Evolutionary conservation across 495 filamentous ascomycete genomes (phyloP).

Genomic region (Penicillium argentinense): DNA sequence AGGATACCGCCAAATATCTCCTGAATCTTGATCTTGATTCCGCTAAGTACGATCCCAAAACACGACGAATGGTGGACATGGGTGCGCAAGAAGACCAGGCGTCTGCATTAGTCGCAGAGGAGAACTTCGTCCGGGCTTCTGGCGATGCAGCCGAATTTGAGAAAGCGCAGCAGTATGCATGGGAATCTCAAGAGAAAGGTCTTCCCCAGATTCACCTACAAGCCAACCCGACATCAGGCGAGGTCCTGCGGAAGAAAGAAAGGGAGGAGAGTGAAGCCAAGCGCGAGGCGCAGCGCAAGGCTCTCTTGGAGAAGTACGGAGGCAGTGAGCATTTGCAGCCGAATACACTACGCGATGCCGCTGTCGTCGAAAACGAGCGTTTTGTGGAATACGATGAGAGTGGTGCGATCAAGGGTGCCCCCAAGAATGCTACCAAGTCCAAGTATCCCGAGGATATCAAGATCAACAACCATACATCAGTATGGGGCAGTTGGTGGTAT

Average conservation of each 20-base stretch:
- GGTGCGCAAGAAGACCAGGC: slow-evolving; percentile 82
- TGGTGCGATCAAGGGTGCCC: slow-evolving; percentile 85
- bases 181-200: slow-evolving; percentile 86
- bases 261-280: slow-evolving; percentile 67
- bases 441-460: slow-evolving; percentile 90
- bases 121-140: slow-evolving; percentile 85
- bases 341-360: slow-evolving; percentile 59
- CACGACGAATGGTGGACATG: slow-evolving; percentile 86
- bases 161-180: slow-evolving; percentile 82
- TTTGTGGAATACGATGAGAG: slow-evolving; percentile 94
- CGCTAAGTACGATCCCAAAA: slow-evolving; percentile 98
- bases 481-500: slow-evolving; percentile 98
- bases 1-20: slow-evolving; percentile 98
- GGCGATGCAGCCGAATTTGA: slow-evolving; percentile 97
- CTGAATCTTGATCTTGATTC: slow-evolving; percentile 94
- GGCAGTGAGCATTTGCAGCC: slow-evolving; percentile 64
- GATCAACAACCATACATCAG: slow-evolving; percentile 85
- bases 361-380: slow-evolving; percentile 77
- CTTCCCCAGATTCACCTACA: slow-evolving; percentile 83
- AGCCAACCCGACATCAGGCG: slow-evolving; percentile 93
- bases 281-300: slow-evolving; percentile 64
- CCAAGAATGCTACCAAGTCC: slow-evolving; percentile 70
- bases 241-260: slow-evolving; percentile 77
- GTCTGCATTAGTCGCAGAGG: slow-evolving; percentile 86
- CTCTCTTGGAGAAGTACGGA: slow-evolving; percentile 83